Base-by-base conservation (phyloP, 2,329 filamentous ascomycete species). In the Pyricularia pennisetigena region DNA sequence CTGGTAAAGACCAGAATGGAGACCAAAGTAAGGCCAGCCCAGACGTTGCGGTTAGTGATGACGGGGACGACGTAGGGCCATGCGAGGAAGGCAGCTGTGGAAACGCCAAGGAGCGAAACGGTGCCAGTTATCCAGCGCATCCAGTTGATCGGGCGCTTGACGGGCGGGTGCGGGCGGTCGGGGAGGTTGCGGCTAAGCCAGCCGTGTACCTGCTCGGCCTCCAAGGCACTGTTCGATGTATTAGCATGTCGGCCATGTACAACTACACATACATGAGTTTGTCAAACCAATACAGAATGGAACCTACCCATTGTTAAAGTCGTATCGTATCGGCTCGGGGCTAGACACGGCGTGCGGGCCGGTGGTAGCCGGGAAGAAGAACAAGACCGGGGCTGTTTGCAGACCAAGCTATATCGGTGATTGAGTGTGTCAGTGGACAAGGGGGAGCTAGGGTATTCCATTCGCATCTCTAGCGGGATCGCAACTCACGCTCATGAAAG, bases 1-100 rank as follows among this genome's bases (percentile, higher is more conserved):
- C 91, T 95, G 64, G 91, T 97, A 81, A 98, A 99, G 69, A 97
- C 83, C 61, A 99, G 86, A 71, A 99, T 94, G 16, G 89, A 84
- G 74, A 98, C 93, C 72, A 99, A 82, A 78, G 91, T 97, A 74
- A 96, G 79, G 26, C 91, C 92, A 28, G 94, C 94, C 95, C 95
- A 99, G 23, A 98, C 81, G 75, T 97, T 98, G 73, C 94, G 90
- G 82, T 90, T 97, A 78, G 93, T 92, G 49, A 97, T 78, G 69
- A 97, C 75, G 3, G 94, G 94, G 12, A 94, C 76, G 14, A 97
- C 75, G 74, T 94, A 96, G 6, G 92, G 92, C 73, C 88, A 91
- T 14, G 90, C 86, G 65, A 94, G 89, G 32, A 86, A 88, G 68
- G 89, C 74, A 67, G 90, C 83, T 1, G 93, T 94, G 63, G 90